Percentiles rank a stretch among this genome's conserved stretches.
Conservation (phyloP, 768 basidiomycete genomes). For the Ramaria sp. region DNA sequence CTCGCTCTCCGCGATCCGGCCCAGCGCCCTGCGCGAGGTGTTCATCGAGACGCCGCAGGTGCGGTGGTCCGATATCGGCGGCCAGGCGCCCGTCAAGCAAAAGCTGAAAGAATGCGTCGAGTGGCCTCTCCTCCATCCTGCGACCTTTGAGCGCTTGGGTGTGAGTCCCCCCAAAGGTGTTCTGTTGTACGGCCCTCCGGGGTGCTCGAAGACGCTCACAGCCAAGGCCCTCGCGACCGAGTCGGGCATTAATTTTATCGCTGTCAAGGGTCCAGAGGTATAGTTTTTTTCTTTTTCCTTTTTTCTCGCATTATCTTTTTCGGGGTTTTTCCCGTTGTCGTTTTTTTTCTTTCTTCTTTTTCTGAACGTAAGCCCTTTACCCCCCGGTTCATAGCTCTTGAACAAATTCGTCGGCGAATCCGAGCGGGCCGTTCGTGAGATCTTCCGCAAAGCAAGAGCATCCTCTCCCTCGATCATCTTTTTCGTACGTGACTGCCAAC, state of each 20-base stretch:
- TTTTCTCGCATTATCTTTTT: too few species aligned
- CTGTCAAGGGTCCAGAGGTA: constrained; percentile 96
- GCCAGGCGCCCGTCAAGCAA: constrained; percentile 70
- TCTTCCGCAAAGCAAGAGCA: constrained; percentile 89
- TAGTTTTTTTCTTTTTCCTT: constrained; percentile 14
- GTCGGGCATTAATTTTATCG: constrained; percentile 91
- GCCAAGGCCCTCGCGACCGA: constrained; percentile 89
- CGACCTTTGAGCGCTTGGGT: constrained; percentile 78
- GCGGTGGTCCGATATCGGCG: constrained; percentile 82
- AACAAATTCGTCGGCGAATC: constrained; percentile 98
- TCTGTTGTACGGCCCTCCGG: constrained; percentile 88
- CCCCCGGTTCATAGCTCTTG: constrained; percentile 47
- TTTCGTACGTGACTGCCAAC: constrained; percentile 54
- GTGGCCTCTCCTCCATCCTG: constrained; percentile 86
- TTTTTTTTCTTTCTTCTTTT: too few species aligned
- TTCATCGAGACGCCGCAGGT: constrained; percentile 81
- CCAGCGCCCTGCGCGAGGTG: constrained; percentile 90
- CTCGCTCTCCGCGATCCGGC: constrained; percentile 71
- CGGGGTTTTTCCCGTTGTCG: too few species aligned
- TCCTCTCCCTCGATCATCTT: constrained; percentile 94
- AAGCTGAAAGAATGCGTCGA: constrained; percentile 87
- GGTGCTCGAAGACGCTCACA: constrained; percentile 93
- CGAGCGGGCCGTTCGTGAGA: constrained; percentile 87
- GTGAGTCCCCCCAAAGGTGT: constrained; percentile 84
- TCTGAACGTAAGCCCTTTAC: too few species aligned